Percentiles rank a stretch among this genome's conserved stretches.
These are phyloP conservation scores for Trypethelium eluteriae DNA, from an alignment of 495 filamentous ascomycete species.

Conservation along the genomic window DNA sequence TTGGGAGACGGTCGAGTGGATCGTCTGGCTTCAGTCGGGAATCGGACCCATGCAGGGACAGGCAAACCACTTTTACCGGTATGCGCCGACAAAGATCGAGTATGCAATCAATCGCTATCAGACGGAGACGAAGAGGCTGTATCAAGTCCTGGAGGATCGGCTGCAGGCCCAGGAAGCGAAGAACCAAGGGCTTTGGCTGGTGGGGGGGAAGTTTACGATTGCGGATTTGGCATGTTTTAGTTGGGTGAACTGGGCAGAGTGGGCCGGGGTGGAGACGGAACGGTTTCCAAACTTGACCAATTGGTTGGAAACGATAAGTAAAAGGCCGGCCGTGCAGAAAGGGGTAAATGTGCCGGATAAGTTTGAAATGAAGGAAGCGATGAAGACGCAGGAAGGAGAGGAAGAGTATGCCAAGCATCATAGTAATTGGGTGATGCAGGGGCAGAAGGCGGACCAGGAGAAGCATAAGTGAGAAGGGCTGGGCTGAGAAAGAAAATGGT, in stretches of 20 bases:
- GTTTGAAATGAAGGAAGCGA: conserved; percentile 27
- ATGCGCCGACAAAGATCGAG: conserved; percentile 73
- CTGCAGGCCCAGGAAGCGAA: conserved; percentile 7
- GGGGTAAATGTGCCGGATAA: conserved; percentile 23
- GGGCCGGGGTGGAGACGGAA: conserved; percentile 24
- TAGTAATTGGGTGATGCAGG: conserved; percentile 25
- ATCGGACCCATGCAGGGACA: conserved; percentile 76
- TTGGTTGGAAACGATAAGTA: conserved; percentile 22
- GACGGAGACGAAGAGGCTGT: conserved; percentile 69
- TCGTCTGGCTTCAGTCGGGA: conserved; percentile 53
- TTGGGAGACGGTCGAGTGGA: conserved; percentile 42
- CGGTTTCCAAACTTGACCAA: conserved; percentile 18
- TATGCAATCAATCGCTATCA: conserved; percentile 71
- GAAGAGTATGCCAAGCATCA: conserved; percentile 26
- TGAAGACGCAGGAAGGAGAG: conserved; percentile 25
- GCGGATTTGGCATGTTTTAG: conserved; percentile 22
- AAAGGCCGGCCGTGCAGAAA: conserved; percentile 17
- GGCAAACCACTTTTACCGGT: conserved; percentile 80
- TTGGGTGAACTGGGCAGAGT: conserved; percentile 29
- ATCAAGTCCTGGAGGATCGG: conserved; percentile 55
- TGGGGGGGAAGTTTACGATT: conserved; percentile 24
- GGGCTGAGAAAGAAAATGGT: background rate
- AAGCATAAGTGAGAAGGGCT: conserved; percentile 17
- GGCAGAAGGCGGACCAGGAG: conserved; percentile 22
- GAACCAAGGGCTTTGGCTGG: conserved; percentile 15